Percentiles rank a stretch among this genome's conserved stretches.
Conservation (phyloP, 441 rosid genomes). For the Gossypium lobatum region DNA sequence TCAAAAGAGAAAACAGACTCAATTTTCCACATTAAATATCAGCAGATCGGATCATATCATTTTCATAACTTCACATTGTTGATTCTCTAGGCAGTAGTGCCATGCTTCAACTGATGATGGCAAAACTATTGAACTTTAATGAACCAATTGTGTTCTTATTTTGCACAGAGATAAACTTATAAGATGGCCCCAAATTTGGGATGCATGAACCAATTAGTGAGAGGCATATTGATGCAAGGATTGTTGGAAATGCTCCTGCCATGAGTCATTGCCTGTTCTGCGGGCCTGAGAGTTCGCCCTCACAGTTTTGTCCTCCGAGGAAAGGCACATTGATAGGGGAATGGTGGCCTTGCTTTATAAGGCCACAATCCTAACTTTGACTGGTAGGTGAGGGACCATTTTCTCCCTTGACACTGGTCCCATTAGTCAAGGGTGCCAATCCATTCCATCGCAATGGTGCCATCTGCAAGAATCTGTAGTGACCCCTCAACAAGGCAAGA, state of each 20-base stretch:
- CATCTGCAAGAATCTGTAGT: not conserved
- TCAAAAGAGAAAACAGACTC: not conserved
- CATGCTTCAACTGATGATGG: not conserved
- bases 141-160: not conserved
- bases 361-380: not conserved
- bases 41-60: not conserved
- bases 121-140: not conserved
- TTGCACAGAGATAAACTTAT: not conserved
- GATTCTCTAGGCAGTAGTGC: too few species aligned
- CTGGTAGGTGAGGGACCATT: not conserved
- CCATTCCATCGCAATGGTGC: not conserved
- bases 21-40: too few species aligned
- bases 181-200: not conserved
- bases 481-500: not conserved
- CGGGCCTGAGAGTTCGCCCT: not conserved
- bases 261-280: not conserved
- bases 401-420: not conserved
- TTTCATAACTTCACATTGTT: not conserved
- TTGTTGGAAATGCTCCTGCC: not conserved
- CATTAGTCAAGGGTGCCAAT: not conserved
- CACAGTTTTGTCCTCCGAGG: not conserved
- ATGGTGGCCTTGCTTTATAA: not conserved
- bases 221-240: slow-evolving; percentile 1
- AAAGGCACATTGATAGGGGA: not conserved
- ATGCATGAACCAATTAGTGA: not conserved